Base-by-base conservation (phyloP, 768 basidiomycete species). In the Lactarius sanguifluus region DNA sequence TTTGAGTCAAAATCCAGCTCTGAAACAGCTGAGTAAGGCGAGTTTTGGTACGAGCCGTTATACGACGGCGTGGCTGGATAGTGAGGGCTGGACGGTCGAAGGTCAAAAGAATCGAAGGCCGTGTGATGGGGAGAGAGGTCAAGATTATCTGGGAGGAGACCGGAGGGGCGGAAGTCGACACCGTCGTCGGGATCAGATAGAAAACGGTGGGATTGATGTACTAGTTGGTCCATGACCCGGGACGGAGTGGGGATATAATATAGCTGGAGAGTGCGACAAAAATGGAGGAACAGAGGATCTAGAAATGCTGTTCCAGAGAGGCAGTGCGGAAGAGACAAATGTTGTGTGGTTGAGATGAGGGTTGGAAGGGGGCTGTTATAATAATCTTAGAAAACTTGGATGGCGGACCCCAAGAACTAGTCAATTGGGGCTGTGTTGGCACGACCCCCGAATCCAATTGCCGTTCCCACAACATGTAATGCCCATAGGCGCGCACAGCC, bases 1-100 rank as follows among this genome's bases (percentile, higher is more conserved):
- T 71, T 72, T 59, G 72, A 70, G 38, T 65, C 57, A 64, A 72
- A 73, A 68, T 77, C 78, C 23, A 89, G 86, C n/a, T 92, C 90
- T 4, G 89, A 89, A 70, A 85, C 80, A 61, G 76, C 79, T 7
- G 88, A 89, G 75, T 81, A 90, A 10, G 90, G 90, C 0, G 89
- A 90, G 76, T 86, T 85, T 72, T 86, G 83, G 79, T 87, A 87
- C 6, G 87, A 89, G 62, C 83, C 83, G 74, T 84, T 83, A 78
- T 86, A 85, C 28, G 83, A 85, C 9, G 85, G 83, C 0, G 83
- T 82, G 72, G 79, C 79, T 28, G 82, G 80, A 68, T 80, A 82
- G n/a, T 78, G 77, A 5, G 80, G 74, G 55, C 74, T 76, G 71
- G 75, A 58, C 64, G 74, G 71, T 75, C 76, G 59, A 20, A 64